Conservation (phyloP, 768 basidiomycete species). For the Suillus placidus region DNA sequence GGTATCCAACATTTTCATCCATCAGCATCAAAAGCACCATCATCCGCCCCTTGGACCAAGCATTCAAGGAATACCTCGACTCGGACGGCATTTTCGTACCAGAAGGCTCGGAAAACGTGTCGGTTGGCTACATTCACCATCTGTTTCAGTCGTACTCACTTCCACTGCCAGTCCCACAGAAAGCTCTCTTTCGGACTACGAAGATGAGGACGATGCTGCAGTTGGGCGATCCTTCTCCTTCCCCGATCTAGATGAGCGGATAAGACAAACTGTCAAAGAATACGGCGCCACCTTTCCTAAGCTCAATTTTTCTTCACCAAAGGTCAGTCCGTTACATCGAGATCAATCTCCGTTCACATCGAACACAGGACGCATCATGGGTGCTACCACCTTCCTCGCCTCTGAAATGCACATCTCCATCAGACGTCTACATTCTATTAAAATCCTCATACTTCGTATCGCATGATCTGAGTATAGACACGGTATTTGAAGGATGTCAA, state of each 20-base stretch:
- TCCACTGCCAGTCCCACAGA: constrained; percentile 46
- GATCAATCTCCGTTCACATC: neutral
- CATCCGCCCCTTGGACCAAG: constrained; percentile 63
- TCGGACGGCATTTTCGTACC: constrained; percentile 87
- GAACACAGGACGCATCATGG: constrained; percentile 84
- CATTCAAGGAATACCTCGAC: constrained; percentile 73
- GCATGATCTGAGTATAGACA: constrained; percentile 67
- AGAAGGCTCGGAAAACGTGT: constrained; percentile 76
- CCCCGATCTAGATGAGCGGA: constrained; percentile 77
- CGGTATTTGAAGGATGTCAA: constrained; percentile 69
- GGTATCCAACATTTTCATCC: constrained; percentile 74
- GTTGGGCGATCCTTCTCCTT: constrained; percentile 59
- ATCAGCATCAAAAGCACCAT: constrained; percentile 73
- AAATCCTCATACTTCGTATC: constrained; percentile 91
- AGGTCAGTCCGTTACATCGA: constrained; percentile 46
- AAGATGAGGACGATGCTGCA: constrained; percentile 41
- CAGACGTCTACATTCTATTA: constrained; percentile 88
- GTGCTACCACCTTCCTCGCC: constrained; percentile 82
- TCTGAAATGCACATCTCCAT: constrained; percentile 82
- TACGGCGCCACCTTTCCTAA: constrained; percentile 94
- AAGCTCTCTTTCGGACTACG: constrained; percentile 64
- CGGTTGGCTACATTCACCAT: constrained; percentile 32
- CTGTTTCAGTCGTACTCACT: constrained; percentile 38
- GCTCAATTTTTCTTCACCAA: constrained; percentile 94
- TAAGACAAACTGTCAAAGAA: constrained; percentile 61